These are phyloP conservation scores for Penicillium psychrosexuale DNA, from an alignment of 2,329 filamentous ascomycete species.

Conservation along the genomic window DNA sequence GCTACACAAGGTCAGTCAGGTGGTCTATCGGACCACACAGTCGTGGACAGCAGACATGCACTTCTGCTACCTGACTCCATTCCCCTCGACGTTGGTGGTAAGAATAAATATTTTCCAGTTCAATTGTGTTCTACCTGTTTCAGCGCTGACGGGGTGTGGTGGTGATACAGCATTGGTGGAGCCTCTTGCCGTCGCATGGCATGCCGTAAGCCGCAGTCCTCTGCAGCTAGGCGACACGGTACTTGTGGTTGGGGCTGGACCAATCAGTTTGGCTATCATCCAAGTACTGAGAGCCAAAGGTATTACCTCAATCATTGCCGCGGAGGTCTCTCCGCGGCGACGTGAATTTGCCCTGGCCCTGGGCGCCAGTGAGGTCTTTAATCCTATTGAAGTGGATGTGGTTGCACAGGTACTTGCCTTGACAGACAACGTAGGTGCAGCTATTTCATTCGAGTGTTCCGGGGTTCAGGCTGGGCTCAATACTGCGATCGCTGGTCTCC, in stretches of 20 bases:
- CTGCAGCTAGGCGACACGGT: conserved; percentile 47
- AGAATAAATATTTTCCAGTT: conserved; percentile 1
- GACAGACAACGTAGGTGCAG: conserved; percentile 46
- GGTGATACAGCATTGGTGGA: conserved; percentile 54
- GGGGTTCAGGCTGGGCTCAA: conserved; percentile 54
- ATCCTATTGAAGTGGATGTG: conserved; percentile 49
- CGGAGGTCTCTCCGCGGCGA: conserved; percentile 53
- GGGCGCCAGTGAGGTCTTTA: conserved; percentile 54
- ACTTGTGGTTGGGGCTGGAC: conserved; percentile 59
- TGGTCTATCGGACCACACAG: conserved; percentile 30
- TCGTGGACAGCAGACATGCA: conserved; percentile 20
- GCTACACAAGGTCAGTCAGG: conserved; percentile 33
- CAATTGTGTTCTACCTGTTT: neutral
- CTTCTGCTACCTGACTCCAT: conserved; percentile 24
- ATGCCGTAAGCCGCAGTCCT: conserved; percentile 54
- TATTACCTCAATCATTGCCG: conserved; percentile 55
- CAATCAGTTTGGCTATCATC: conserved; percentile 60
- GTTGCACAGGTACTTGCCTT: conserved; percentile 48
- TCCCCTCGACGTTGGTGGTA: conserved; percentile 24
- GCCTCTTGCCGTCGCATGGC: conserved; percentile 62
- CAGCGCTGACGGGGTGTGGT: neutral
- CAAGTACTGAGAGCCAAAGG: conserved; percentile 55
- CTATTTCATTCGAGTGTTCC: conserved; percentile 61
- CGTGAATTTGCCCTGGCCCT: conserved; percentile 54
- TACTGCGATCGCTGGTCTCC: conserved; percentile 49